Percentiles rank a stretch among this genome's conserved stretches.
phyloP scores from a whole-genome alignment of 495 filamentous ascomycete species.

The Beverwykella pulmonaria region DNA sequence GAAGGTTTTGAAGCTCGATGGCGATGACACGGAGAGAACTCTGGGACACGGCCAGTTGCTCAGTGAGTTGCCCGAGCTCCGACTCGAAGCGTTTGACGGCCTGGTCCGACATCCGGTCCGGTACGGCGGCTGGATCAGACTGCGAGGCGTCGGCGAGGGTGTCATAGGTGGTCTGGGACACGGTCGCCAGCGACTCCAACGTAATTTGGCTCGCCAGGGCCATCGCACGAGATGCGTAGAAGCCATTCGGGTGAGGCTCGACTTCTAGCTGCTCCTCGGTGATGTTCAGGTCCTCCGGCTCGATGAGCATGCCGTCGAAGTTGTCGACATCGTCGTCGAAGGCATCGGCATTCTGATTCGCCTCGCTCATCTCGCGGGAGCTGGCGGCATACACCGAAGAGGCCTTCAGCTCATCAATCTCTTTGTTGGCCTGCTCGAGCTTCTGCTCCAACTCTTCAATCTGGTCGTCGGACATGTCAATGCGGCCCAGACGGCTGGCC shows the following conservation, averaged over 20 bases:
- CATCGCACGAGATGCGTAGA: slow-evolving; percentile 11
- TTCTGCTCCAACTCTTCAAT: slow-evolving; percentile 34
- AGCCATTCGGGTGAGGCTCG: slow-evolving; percentile 19
- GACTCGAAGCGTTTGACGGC: slow-evolving; percentile 40
- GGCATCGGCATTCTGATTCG: not conserved
- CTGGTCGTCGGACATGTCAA: slow-evolving; percentile 34
- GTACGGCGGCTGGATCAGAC: slow-evolving; percentile 12
- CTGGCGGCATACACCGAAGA: slow-evolving; percentile 9
- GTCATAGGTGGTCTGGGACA: slow-evolving; percentile 22
- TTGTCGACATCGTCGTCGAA: slow-evolving; percentile 26
- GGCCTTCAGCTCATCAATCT: slow-evolving; percentile 27
- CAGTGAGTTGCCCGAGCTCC: slow-evolving; percentile 32
- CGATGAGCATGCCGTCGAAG: slow-evolving; percentile 35
- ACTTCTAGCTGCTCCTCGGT: slow-evolving; percentile 25
- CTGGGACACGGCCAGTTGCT: slow-evolving; percentile 33
- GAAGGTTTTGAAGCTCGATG: slow-evolving; percentile 43
- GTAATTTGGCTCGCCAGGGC: slow-evolving; percentile 18
- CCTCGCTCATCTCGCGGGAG: slow-evolving; percentile 7
- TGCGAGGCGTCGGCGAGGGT: slow-evolving; percentile 22
- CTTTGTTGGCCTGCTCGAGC: slow-evolving; percentile 28
- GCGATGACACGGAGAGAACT: slow-evolving; percentile 34
- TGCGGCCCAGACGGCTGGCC: slow-evolving; percentile 39
- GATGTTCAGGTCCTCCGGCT: slow-evolving; percentile 37
- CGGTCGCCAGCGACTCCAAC: slow-evolving; percentile 1
- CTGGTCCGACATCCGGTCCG: slow-evolving; percentile 36